Conservation (phyloP, 148 eudicot species). For the Rhododendron molle region DNA sequence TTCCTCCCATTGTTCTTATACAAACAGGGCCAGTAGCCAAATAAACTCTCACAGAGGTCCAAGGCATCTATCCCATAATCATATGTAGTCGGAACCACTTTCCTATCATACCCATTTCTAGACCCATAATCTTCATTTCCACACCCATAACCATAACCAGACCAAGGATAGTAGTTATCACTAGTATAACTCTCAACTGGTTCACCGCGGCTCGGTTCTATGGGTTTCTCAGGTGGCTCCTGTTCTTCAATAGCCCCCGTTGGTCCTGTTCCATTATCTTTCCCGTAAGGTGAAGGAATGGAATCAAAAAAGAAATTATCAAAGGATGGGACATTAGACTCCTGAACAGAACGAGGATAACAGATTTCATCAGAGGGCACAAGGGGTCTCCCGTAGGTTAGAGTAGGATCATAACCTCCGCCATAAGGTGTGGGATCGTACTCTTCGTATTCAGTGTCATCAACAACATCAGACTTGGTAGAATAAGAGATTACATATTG, state of each 20-base stretch:
- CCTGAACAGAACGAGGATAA: constrained; percentile 39
- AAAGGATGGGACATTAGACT: constrained; percentile 1
- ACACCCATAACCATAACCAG: constrained; percentile 13
- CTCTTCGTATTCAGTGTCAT: constrained; percentile 6
- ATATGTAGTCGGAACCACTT: constrained; percentile 34
- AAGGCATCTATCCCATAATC: constrained; percentile 57
- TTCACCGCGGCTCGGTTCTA: constrained; percentile 4
- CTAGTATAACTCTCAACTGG: constrained; percentile 8
- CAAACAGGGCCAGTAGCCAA: constrained; percentile 87
- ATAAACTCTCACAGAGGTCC: constrained; percentile 69
- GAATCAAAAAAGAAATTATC: constrained; percentile 17
- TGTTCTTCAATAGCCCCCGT: constrained; percentile 7
- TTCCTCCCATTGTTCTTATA: constrained; percentile 26
- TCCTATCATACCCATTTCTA: constrained; percentile 16
- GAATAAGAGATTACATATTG: constrained; percentile 29
- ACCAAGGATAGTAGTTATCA: constrained; percentile 15
- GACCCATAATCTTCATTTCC: constrained; percentile 7
- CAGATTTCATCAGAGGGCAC: constrained; percentile 58
- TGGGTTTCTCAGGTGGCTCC: neutral
- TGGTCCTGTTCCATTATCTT: constrained; percentile 11
- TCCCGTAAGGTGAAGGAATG: constrained; percentile 32
- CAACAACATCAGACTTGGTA: constrained; percentile 11
- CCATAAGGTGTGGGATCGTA: constrained; percentile 46
- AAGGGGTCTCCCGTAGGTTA: constrained; percentile 63
- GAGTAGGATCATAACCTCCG: constrained; percentile 52